Evolutionary conservation across 2,329 filamentous ascomycete genomes (phyloP), one percentile per base, ranked within the genome.

Genomic region (Pseudogymnoascus sp.): DNA sequence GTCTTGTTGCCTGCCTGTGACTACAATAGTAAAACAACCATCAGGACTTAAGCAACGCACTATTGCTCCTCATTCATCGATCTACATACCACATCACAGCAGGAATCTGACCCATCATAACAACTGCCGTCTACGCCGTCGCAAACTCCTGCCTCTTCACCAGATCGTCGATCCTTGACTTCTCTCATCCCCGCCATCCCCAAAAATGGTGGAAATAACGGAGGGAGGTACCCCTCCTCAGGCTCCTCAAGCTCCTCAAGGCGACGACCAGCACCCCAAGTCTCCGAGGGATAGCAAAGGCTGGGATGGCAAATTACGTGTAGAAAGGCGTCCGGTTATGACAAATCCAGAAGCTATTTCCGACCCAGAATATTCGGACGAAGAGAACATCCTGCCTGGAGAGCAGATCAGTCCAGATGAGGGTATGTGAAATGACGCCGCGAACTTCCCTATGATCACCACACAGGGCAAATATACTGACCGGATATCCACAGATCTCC

Each of bases 351-450:
- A 94, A 69, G 89, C 88, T 8, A 74, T 95, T 58, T 88, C 88
- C 41, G 91, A 96, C 68, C 84, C 89, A 0, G 91, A 96, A 60
- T 90, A 92, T 70, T 94, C 89, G 13, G 91, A 89, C 65, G 82
- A 85, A 9, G 82, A 85, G 63, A 82, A 86, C 62, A 79, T 86
- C 18, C 74, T 88, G 63, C 83, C 82, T 0, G 86, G 86, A 57
- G 88, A 95, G 61, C 79, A 86, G 69, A 90, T 95, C 61, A 79
- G 82, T 23, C 88, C 90, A 5, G 91, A 95, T 69, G 90, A 95
- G 77, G 87, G 89, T 89, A 15, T 15, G 45, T 52, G 45, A 52
- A 15, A 52, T 30, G 15, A n/a, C 26, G 9, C 9, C n/a, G 5
- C 41, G 2, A 33, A 13, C 45, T 30, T 4, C 26, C 59, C 45